Evolutionary conservation across 208 protist genomes (phyloP), one percentile per base, ranked within the genome.

Genomic region (Acanthamoeba healyi): DNA sequence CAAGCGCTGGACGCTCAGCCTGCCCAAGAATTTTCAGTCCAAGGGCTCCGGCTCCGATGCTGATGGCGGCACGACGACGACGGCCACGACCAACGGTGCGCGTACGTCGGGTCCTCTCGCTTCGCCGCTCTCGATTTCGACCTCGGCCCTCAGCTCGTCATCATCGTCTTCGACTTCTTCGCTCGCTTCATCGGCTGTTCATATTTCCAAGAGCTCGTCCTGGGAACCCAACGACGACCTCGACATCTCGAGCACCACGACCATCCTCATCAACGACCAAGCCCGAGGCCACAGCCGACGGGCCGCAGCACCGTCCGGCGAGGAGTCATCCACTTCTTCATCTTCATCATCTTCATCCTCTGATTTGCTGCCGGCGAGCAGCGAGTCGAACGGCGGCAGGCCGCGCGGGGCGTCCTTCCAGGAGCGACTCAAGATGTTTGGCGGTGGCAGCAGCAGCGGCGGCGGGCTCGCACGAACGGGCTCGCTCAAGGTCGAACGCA

Each of bases 21-120:
- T 74, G 65, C 65, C 65, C 34, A 74, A 74, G 65, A 74, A 74
- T 22, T 74, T 74, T 32, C 34, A 34, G 15, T 44, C n/a, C 65
- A 74, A 74, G n/a, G n/a, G n/a, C n/a, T n/a, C n/a, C n/a, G n/a
- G n/a, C n/a, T n/a, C n/a, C n/a, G n/a, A n/a, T n/a, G n/a, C n/a
- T n/a, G n/a, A n/a, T n/a, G n/a, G n/a, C n/a, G n/a, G n/a, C n/a
- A n/a, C n/a, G n/a, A n/a, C n/a, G n/a, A n/a, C n/a, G n/a, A n/a
- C n/a, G n/a, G n/a, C n/a, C 29, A 40, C 0, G 34, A 10, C n/a
- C 36, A 42, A 0, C n/a, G 24, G 29, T 10, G 22, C 29, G 61
- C 22, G n/a, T 24, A 9, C n/a, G 15, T 10, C 61, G 9, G 29
- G 9, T 1, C 29, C 61, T 24, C n/a, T 24, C n/a, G 9, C 61